Evolutionary conservation across 148 eudicot genomes (phyloP).

Genomic region (Beta vulgaris): DNA sequence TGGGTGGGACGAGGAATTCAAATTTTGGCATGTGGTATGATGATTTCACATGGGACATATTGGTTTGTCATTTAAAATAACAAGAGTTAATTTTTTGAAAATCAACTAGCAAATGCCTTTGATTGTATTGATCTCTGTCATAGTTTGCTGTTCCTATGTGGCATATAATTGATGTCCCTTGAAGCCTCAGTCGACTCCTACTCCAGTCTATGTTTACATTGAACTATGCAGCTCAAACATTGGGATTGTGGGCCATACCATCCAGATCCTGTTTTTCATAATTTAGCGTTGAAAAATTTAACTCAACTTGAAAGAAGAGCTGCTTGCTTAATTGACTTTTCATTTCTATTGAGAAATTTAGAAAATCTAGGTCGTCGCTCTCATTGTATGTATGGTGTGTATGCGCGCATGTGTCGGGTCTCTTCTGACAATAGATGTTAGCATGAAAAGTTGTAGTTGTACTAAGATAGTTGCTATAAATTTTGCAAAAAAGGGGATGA

Average conservation of each 20-base stretch:
- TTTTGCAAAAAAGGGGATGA: neutral
- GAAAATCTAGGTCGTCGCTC: neutral
- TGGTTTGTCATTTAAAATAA: neutral
- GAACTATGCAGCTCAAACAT: neutral
- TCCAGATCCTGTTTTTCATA: neutral
- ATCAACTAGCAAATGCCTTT: neutral
- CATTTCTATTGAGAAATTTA: neutral
- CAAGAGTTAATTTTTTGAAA: neutral
- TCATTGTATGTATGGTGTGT: neutral
- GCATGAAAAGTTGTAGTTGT: neutral
- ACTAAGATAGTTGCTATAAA: neutral
- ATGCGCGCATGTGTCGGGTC: neutral
- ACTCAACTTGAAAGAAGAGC: neutral
- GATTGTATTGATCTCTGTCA: neutral
- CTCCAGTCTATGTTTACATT: neutral
- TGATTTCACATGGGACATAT: neutral
- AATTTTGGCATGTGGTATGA: neutral
- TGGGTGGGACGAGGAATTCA: neutral
- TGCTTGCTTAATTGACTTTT: neutral
- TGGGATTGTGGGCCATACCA: neutral
- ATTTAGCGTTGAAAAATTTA: neutral
- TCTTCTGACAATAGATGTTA: too few relatives aligned
- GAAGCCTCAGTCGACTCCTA: too few relatives aligned
- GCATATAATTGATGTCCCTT: too few relatives aligned
- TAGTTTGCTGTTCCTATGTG: neutral